Conservation (phyloP, 805 yeast species). For the Tetrapisispora nanseiensis region DNA sequence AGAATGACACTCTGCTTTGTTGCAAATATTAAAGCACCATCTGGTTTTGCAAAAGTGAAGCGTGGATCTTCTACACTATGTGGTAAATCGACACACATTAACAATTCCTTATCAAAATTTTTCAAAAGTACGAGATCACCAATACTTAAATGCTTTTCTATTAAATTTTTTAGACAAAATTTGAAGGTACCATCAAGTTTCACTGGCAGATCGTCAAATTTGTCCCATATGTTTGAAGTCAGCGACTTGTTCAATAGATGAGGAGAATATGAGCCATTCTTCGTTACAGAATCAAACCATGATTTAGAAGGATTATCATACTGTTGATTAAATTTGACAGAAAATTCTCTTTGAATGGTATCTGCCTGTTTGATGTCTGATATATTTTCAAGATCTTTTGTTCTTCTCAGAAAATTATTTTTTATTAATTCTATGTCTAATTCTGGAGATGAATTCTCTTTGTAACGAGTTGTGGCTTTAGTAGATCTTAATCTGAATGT, state of each 20-base stretch:
- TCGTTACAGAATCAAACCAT: constrained; percentile 13
- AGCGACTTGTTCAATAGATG: constrained; percentile 1
- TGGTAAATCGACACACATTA: constrained; percentile 49
- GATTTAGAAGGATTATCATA: constrained; percentile 18
- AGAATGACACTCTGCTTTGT: constrained; percentile 37
- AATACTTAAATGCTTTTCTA: constrained; percentile 27
- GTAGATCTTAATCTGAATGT: neutral
- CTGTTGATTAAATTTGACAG: constrained; percentile 13
- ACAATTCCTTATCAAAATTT: constrained; percentile 37
- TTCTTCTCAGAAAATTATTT: constrained; percentile 15
- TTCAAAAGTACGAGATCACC: constrained; percentile 58
- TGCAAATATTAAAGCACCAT: constrained; percentile 47
- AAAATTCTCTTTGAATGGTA: constrained; percentile 14
- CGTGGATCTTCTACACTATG: constrained; percentile 38
- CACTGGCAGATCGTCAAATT: neutral
- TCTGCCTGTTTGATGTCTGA: constrained; percentile 18
- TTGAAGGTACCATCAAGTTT: neutral
- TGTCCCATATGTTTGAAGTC: neutral
- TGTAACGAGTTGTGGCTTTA: neutral
- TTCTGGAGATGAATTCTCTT: neutral
- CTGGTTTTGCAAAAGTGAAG: constrained; percentile 45
- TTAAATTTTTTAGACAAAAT: constrained; percentile 6
- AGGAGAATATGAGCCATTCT: neutral
- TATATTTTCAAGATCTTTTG: constrained; percentile 22
- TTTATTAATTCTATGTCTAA: constrained; percentile 14